Evolutionary conservation across 352 stramenopile species (phyloP).

Genomic region (Phytophthora europaea): DNA sequence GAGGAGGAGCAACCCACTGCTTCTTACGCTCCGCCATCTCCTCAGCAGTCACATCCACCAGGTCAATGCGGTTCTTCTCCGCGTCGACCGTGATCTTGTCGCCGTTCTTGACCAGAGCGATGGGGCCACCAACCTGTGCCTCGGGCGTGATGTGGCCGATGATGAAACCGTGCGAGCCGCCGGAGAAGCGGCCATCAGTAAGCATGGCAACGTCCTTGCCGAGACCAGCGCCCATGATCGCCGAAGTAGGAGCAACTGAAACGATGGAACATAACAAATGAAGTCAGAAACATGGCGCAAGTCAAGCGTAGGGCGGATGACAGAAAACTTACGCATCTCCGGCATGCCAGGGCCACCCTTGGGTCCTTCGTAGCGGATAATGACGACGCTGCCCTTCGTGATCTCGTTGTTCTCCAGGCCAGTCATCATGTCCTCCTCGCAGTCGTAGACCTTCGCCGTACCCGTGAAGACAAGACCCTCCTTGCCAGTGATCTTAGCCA

Average conservation of each 20-base stretch:
- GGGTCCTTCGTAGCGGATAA: slow-evolving; percentile 99
- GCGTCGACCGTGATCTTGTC: slow-evolving; percentile 98
- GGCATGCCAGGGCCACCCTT: slow-evolving; percentile 98
- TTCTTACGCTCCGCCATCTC: slow-evolving; percentile 92
- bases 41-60: slow-evolving; percentile 86
- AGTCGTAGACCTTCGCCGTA: slow-evolving; percentile 95
- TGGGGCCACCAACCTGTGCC: slow-evolving; percentile 97
- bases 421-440: slow-evolving; percentile 97
- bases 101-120: slow-evolving; percentile 97
- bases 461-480: slow-evolving; percentile 88
- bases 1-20: slow-evolving; percentile 93
- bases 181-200: slow-evolving; percentile 98
- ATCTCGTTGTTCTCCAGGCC: slow-evolving; percentile 93
- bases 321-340: slow-evolving; percentile 92
- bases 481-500: slow-evolving; percentile 97
- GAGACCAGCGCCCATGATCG: slow-evolving; percentile 98
- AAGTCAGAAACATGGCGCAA: background rate
- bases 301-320: too few relatives aligned
- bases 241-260: slow-evolving; percentile 94
- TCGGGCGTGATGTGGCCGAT: slow-evolving; percentile 99
- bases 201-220: slow-evolving; percentile 98
- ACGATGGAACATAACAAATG: background rate
- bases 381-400: slow-evolving; percentile 97
- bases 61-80: slow-evolving; percentile 94
- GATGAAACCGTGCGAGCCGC: slow-evolving; percentile 98